Base-by-base conservation (phyloP, 352 stramenopile genomes). In the Pythium insidiosum region DNA sequence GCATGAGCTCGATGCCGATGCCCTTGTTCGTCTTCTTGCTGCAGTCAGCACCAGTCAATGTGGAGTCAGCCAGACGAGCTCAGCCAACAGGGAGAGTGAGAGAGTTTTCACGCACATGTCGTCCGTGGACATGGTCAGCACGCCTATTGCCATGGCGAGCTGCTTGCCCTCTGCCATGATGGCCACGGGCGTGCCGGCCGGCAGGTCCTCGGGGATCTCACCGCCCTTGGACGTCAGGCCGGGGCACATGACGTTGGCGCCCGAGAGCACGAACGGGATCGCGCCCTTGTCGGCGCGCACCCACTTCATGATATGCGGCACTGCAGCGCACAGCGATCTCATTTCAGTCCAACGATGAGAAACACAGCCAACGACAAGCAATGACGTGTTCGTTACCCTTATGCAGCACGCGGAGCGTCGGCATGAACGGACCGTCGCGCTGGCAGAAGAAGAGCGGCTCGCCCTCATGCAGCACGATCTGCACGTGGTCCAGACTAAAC, bases 81-180 rank as follows among this genome's bases (percentile, higher is more conserved):
- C n/a, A 33, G 28, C 9, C 9, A 9, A 9, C 6, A 47, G 4
- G 20, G 25, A 19, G 11, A 49, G 38, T 22, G 26, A 37, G 20
- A 62, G 10, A 21, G 28, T 13, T 7, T 30, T 20, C 22, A 62
- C 52, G 66, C 76, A 97, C 89, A 99, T 97, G 52, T 98, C 94
- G 16, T 80, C 72, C 43, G 92, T 98, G 19, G 88, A 98, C 80
- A 99, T 96, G 28, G 81, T 93, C 43, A 98, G 95, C 39, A 98
- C 69, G 46, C 96, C 96, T 58, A 98, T 94, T 50, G 94, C 96
- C 66, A 99, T 89, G 18, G 95, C 89, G 57, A 96, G 74, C 50
- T 98, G 83, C 66, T 99, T 99, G 40, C 95, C 95, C 60, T 99
- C 95, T 4, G 96, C 96, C 84, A 97, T 97, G 57, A 99, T 98